Evolutionary conservation across 768 basidiomycete species (phyloP), one percentile per base, ranked within the genome.

Genomic region (Serendipita indica): DNA sequence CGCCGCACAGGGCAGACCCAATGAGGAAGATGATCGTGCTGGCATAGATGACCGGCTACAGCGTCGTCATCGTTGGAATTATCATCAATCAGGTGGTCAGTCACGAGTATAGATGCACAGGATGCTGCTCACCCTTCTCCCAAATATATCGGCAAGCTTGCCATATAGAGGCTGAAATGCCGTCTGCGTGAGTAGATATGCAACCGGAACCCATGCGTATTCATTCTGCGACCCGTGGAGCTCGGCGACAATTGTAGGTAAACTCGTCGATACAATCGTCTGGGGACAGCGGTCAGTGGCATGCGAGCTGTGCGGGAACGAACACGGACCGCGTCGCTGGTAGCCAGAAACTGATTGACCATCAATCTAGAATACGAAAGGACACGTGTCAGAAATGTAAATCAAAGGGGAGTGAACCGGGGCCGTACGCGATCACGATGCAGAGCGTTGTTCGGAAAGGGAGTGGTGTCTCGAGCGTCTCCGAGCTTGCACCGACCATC

Each of bases 151-250:
- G 57, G 87, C 88, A 37, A 90, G 69, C 64, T 79, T 79, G 57
- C 85, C 88, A 65, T 89, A 90, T 25, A 91, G 70, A 30, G 88
- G 88, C 65, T 91, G 88, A 62, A 82, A 83, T 27, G 85, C 86
- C 0, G 88, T 90, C 65, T 90, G 88, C 1, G 87, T 87, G 60
- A 90, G 77, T 78, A 90, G 79, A 65, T 91, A 91, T 14, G 85
- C 77, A 32, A 88, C 83, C 16, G 82, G 84, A 54, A 91, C 84
- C 89, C 89, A 91, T 22, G 83, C 86, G 66, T 89, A 91, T 65
- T 89, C 80, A 57, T 72, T 77, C 59, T 81, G 77, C 32, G 83
- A 78, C 16, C 85, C 86, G 28, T 73, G 62, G 32, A 91, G 75
- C 39, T 87, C 78, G 60, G 76, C 79, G 14, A 82, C 74, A 61